Conservation (phyloP, 306 rosid genomes). For the Cicer chorassanicum region DNA sequence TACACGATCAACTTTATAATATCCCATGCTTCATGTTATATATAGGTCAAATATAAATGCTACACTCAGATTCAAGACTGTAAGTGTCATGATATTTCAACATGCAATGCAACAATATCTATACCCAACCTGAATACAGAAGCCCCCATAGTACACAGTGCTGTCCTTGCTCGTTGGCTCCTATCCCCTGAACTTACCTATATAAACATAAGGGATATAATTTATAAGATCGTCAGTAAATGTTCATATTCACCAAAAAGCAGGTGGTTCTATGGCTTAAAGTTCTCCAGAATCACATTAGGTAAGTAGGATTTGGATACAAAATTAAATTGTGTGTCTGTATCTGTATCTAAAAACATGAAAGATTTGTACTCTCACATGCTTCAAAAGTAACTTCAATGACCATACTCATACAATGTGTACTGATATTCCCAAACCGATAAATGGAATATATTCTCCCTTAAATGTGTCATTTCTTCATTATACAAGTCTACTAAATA, state of each 20-base stretch:
- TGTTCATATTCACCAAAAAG: conserved; percentile 28
- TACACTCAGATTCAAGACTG: conserved; percentile 35
- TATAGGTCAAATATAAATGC: background rate
- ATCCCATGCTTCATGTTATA: conserved; percentile 11
- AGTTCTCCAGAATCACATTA: background rate
- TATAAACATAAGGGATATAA: conserved; percentile 37
- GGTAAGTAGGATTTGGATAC: background rate
- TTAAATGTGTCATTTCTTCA: background rate
- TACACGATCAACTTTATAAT: conserved; percentile 29
- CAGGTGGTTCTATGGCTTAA: conserved; percentile 31
- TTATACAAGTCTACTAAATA: background rate
- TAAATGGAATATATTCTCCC: background rate
- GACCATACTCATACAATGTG: background rate
- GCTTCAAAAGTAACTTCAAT: conserved; percentile 3
- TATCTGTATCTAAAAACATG: background rate
- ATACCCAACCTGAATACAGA: conserved; percentile 88
- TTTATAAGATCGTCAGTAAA: conserved; percentile 32
- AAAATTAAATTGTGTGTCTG: background rate
- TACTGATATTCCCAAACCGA: background rate
- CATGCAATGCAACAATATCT: conserved; percentile 36
- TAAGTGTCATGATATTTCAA: conserved; percentile 27
- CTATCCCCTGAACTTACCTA: conserved; percentile 84
- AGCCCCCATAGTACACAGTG: conserved; percentile 91
- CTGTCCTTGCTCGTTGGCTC: conserved; percentile 74
- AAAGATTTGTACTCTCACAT: background rate